Evolutionary conservation across 164 flowering plant genomes (phyloP).

Genomic region (grape (Vitis vinifera)): DNA sequence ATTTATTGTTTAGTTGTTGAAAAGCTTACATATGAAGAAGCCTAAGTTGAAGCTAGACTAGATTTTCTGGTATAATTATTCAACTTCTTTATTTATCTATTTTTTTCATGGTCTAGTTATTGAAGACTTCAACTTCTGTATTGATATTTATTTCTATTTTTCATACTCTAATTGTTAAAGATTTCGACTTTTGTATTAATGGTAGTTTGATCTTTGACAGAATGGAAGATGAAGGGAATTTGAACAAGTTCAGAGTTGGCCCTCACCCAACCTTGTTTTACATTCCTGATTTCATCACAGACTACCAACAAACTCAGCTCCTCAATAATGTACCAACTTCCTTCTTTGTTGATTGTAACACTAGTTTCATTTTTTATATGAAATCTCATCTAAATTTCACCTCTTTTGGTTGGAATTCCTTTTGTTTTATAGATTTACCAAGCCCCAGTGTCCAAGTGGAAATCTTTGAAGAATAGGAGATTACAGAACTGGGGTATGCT

Average conservation of each 20-base stretch:
- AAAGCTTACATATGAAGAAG: no score
- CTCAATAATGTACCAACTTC: conserved; percentile 39
- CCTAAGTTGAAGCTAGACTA: no score
- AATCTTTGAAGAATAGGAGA: conserved; percentile 77
- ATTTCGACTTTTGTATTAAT: no score
- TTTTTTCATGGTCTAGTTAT: no score
- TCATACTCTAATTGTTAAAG: no score
- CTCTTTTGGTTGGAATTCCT: not conserved
- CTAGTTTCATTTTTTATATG: not conserved
- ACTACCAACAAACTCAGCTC: conserved; percentile 48
- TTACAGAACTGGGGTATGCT: conserved; percentile 87
- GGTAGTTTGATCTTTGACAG: not conserved
- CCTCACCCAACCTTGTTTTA: conserved; percentile 61
- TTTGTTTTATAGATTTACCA: conserved; percentile 46
- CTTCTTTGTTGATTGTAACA: not conserved
- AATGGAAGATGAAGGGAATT: conserved; percentile 24
- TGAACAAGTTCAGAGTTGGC: conserved; percentile 42
- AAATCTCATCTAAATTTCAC: not conserved
- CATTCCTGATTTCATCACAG: conserved; percentile 67
- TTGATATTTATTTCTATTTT: no score
- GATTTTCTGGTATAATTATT: no score
- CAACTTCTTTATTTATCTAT: no score
- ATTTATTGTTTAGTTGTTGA: no score
- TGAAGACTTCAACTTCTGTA: no score
- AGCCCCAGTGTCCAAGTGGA: conserved; percentile 82